Percentiles rank a stretch among this genome's conserved stretches.
These are phyloP conservation scores for Populus hybrid DNA, from an alignment of 441 rosid genomes.

Conservation along the genomic window DNA sequence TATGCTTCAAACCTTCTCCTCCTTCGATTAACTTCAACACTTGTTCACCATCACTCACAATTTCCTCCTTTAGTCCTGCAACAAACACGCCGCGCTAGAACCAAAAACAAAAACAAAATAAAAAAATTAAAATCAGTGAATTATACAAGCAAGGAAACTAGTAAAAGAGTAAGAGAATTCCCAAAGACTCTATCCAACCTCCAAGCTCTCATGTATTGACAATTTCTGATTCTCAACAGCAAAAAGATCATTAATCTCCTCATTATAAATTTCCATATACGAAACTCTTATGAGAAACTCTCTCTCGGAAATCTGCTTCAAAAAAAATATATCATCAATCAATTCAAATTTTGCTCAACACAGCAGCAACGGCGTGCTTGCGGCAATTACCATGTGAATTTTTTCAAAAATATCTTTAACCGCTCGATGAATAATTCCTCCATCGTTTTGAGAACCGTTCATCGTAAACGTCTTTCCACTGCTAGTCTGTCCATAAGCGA, in stretches of 20 bases:
- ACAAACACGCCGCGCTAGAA: slow-evolving; percentile 84
- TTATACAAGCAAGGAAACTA: slow-evolving; percentile 1
- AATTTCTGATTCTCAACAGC: slow-evolving; percentile 73
- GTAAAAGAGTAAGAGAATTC: neutral
- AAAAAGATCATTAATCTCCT: slow-evolving; percentile 87
- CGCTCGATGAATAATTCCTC: slow-evolving; percentile 71
- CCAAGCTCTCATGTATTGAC: slow-evolving; percentile 89
- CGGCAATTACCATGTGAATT: slow-evolving; percentile 41
- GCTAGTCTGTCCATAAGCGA: slow-evolving; percentile 98
- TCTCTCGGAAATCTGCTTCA: slow-evolving; percentile 55
- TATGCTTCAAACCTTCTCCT: slow-evolving; percentile 74
- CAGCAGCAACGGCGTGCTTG: neutral
- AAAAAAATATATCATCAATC: neutral
- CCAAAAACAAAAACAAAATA: slow-evolving; percentile 1
- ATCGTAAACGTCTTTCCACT: slow-evolving; percentile 96
- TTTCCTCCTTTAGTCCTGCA: slow-evolving; percentile 83
- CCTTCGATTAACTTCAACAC: slow-evolving; percentile 69
- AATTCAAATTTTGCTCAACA: neutral
- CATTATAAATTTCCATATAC: slow-evolving; percentile 92
- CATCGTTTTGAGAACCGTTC: slow-evolving; percentile 79
- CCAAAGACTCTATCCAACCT: slow-evolving; percentile 40
- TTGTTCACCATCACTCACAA: slow-evolving; percentile 77
- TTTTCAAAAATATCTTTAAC: slow-evolving; percentile 64
- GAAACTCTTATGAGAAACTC: slow-evolving; percentile 91
- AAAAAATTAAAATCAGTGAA: neutral